Evolutionary conservation across 106 monocot genomes (phyloP), one percentile per base, ranked within the genome.

Genomic region (Agapanthus africanus): DNA sequence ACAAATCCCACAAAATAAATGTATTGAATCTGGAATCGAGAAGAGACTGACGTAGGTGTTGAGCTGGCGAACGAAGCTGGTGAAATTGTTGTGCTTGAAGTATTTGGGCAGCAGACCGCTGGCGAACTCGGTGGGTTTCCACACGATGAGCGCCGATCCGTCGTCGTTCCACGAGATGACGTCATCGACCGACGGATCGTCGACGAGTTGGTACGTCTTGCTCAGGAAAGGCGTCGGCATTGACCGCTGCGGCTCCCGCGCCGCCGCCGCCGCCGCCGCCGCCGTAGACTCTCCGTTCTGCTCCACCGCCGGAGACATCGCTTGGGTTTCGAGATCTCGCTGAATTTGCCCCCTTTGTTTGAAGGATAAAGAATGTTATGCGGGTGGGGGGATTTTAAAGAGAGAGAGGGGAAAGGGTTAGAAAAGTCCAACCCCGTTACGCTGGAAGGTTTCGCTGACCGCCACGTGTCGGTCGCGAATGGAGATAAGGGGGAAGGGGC

Each of bases 21-120:
- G n/a, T n/a, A n/a, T n/a, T n/a, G n/a, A n/a, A n/a, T n/a, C n/a
- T n/a, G n/a, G n/a, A n/a, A n/a, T n/a, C n/a, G n/a, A 27, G 6
- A 19, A 34, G 68, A 34, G 15, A 77, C 84, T 84, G 49, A 89
- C 89, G 67, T 89, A 89, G n/a, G 89, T 82, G 37, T 89, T 89
- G 40, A 89, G 77, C 79, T 89, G 89, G 23, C 89, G 77, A 47
- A 85, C 89, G 49, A 89, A 85, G 67, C 84, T 89, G 70, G 89
- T 85, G 77, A 85, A 89, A 71, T 89, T 85, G 56, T 78, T 75
- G 73, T 91, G 84, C 80, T 87, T 85, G 78, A 83, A 92, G 71
- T 82, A 72, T 54, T 80, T 78, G 16, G 87, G 91, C 25, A 75
- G 75, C 54, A 75, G 67, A 46, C 67, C 74, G 25, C 74, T 37